Conservation (phyloP, 495 filamentous ascomycete species). For the Xylaria curta region DNA sequence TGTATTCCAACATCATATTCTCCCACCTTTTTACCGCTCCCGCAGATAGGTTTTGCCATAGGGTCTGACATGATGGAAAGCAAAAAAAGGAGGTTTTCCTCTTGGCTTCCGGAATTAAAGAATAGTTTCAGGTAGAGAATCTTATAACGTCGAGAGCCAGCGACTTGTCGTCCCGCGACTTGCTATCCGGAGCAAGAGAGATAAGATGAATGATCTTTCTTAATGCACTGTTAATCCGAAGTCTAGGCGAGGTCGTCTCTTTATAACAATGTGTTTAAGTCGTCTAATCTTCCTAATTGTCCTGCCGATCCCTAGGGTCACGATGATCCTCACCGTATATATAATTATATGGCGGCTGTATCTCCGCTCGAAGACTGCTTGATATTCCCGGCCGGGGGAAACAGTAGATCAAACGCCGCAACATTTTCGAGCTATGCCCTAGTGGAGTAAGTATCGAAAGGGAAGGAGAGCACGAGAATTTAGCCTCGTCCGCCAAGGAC, state of each 20-base stretch:
- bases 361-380: conserved; percentile 8
- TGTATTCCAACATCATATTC: conserved; percentile 59
- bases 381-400: conserved; percentile 10
- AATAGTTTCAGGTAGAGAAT: conserved; percentile 21
- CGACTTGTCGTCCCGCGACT: conserved; percentile 42
- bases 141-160: conserved; percentile 23
- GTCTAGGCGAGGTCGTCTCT: conserved; percentile 1
- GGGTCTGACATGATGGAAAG: conserved; percentile 31
- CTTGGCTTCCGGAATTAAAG: background rate
- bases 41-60: conserved; percentile 50
- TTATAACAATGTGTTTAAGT: conserved; percentile 5
- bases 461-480: background rate
- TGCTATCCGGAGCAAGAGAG: conserved; percentile 4
- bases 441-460: conserved; percentile 16
- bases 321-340: conserved; percentile 10
- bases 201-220: background rate
- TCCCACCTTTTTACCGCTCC: conserved; percentile 47
- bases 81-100: conserved; percentile 22
- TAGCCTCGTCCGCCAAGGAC: conserved; percentile 4
- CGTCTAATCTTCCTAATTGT: background rate
- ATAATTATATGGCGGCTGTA: conserved; percentile 3
- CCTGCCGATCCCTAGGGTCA: background rate
- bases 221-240: background rate
- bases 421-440: conserved; percentile 1
- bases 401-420: conserved; percentile 18